Evolutionary conservation across 2,329 filamentous ascomycete genomes (phyloP).

Genomic region (Botrytis pseudocinerea): DNA sequence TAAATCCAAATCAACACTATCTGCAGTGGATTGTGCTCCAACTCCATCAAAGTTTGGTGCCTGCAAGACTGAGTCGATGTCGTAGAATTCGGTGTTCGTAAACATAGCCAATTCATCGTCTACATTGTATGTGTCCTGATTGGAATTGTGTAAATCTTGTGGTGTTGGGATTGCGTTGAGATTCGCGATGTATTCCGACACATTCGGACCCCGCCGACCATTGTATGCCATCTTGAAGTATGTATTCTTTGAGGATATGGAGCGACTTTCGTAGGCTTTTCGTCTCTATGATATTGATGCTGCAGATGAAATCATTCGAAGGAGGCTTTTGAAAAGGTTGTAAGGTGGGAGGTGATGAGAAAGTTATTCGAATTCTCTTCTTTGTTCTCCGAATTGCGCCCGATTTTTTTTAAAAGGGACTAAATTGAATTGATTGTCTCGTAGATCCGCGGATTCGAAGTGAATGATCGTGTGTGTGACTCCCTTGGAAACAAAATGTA

Average conservation of each 20-base stretch:
- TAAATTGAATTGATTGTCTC: background rate
- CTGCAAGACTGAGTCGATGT: constrained; percentile 68
- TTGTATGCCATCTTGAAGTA: constrained; percentile 68
- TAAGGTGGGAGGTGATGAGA: background rate
- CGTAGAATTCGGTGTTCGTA: constrained; percentile 80
- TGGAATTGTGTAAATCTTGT: constrained; percentile 56
- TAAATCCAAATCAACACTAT: constrained; percentile 27
- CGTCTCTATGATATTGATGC: constrained; percentile 11
- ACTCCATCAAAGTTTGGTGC: constrained; percentile 29
- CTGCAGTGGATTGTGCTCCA: constrained; percentile 20
- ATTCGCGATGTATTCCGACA: constrained; percentile 85
- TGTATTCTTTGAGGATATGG: background rate
- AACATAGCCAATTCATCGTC: constrained; percentile 76
- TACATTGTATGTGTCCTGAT: constrained; percentile 58
- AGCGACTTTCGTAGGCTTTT: background rate
- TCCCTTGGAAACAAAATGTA: background rate
- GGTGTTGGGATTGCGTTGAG: constrained; percentile 71
- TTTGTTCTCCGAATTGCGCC: constrained; percentile 21
- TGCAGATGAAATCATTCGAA: background rate
- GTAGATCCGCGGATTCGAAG: background rate
- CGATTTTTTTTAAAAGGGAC: background rate
- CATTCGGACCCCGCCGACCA: constrained; percentile 78
- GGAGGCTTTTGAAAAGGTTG: background rate
- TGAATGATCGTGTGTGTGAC: background rate
- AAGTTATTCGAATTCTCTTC: constrained; percentile 4